Evolutionary conservation across 306 rosid species (phyloP).

Genomic region (Neltuma alba): DNA sequence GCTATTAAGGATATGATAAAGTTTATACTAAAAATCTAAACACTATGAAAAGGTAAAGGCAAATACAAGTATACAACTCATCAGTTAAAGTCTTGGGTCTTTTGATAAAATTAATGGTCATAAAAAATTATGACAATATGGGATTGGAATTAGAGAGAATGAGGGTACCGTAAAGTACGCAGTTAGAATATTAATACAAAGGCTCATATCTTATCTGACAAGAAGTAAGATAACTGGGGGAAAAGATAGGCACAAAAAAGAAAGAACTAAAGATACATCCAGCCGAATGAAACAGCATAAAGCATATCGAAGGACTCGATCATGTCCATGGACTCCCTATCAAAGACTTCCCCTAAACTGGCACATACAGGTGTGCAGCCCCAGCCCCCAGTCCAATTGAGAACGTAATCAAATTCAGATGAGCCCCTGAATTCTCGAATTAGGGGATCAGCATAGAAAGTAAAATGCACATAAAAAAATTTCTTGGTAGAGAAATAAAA

Average conservation of each 20-base stretch:
- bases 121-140: not conserved
- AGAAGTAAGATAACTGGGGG: not conserved
- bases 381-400: not conserved
- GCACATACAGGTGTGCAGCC: not conserved
- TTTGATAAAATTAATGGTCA: not conserved
- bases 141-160: not conserved
- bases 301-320: slow-evolving; percentile 9
- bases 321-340: not conserved
- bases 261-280: not conserved
- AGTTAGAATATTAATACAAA: not conserved
- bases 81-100: not conserved
- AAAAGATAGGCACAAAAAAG: not conserved
- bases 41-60: not conserved
- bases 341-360: not conserved
- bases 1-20: not conserved
- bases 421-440: not conserved
- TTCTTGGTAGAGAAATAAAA: not conserved
- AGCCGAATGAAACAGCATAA: slow-evolving; percentile 5
- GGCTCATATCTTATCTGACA: too few relatives aligned
- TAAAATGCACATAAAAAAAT: not conserved
- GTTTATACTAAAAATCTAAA: not conserved
- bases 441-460: not conserved
- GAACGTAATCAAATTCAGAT: not conserved
- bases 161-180: not conserved
- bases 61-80: slow-evolving; percentile 1